Evolutionary conservation across 2,329 filamentous ascomycete species (phyloP).

Genomic region (Pseudogymnoascus destructans): DNA sequence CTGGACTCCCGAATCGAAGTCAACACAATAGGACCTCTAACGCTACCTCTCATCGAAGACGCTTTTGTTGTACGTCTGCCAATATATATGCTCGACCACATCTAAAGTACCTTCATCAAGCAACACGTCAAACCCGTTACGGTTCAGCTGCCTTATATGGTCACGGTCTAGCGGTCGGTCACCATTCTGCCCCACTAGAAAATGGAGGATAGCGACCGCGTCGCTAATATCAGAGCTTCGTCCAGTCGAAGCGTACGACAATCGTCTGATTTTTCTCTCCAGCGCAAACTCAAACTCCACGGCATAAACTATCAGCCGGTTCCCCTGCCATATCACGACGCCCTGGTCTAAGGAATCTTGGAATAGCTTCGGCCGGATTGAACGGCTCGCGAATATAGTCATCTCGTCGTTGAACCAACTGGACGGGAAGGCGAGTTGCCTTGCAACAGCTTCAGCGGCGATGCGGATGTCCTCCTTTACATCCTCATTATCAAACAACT

Average conservation of each 20-base stretch:
- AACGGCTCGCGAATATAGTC: constrained; percentile 6
- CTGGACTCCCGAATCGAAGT: background rate
- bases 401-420: constrained; percentile 16
- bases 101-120: background rate
- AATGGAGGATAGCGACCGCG: background rate
- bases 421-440: constrained; percentile 4
- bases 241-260: background rate
- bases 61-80: background rate
- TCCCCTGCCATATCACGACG: constrained; percentile 6
- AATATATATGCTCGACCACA: background rate
- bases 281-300: background rate
- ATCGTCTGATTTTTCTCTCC: background rate
- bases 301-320: background rate
- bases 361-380: constrained; percentile 3
- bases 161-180: background rate
- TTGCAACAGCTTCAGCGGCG: background rate
- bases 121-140: background rate
- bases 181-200: background rate
- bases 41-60: background rate
- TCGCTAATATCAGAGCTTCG: background rate
- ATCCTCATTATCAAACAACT: constrained; percentile 1
- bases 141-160: background rate
- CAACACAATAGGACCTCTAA: background rate
- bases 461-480: constrained; percentile 7
- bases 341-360: constrained; percentile 10